Percentiles rank a stretch among this genome's conserved stretches.
Conservation (phyloP, 495 filamentous ascomycete genomes). For the Staphylotrichum longicolle region DNA sequence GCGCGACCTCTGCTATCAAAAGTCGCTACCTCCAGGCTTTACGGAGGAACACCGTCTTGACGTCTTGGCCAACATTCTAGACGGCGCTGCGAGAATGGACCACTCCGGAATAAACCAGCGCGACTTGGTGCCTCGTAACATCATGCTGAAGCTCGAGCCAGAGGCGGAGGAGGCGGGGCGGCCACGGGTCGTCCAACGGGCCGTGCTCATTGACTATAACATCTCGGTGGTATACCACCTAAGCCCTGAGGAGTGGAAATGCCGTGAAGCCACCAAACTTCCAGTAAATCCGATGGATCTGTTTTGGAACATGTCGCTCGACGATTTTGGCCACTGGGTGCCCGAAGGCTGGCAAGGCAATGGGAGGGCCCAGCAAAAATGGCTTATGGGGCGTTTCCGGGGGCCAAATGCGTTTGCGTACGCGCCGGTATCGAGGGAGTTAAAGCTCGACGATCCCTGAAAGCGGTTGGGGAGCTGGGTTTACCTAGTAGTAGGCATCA, state of each 20-base stretch:
- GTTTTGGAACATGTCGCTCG: slow-evolving; percentile 1
- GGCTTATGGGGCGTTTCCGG: not conserved
- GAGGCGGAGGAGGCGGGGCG: not conserved
- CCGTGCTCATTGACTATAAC: slow-evolving; percentile 8
- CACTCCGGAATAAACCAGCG: slow-evolving; percentile 16
- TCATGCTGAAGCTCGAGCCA: slow-evolving; percentile 16
- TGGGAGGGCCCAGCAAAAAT: not conserved
- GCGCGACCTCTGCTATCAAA: slow-evolving; percentile 3
- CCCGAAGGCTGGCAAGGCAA: not conserved
- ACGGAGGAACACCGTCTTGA: slow-evolving; percentile 18
- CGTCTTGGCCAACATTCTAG: slow-evolving; percentile 13
- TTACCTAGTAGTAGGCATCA: not conserved
- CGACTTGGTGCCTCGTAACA: slow-evolving; percentile 22
- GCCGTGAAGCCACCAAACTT: not conserved
- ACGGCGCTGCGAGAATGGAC: slow-evolving; percentile 14
- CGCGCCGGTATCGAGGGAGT: not conserved
- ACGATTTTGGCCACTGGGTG: slow-evolving; percentile 1
- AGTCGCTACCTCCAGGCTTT: not conserved
- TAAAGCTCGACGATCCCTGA: not conserved
- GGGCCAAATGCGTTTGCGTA: not conserved
- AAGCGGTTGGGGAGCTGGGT: not conserved
- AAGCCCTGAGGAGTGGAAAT: not conserved
- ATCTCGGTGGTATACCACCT: not conserved
- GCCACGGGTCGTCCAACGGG: not conserved
- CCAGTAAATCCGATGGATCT: not conserved